Conservation (phyloP, 306 rosid species). For the cucumber (Cucumis sativus) region Cucumber_9930_V3 NC_026660.2:4083501-4084000, state of each 20-base stretch:
- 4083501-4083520: background rate
- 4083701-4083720: constrained; percentile 99
- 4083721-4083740: constrained; percentile 96
- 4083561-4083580: background rate
- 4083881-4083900: background rate
- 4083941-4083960: constrained; percentile 2
- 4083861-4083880: background rate
- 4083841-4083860: background rate
- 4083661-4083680: background rate
- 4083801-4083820: constrained; percentile 92
- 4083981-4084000: constrained; percentile 21
- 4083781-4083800: constrained; percentile 87
- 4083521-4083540: background rate
- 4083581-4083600: background rate
- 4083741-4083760: constrained; percentile 72
- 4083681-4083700: constrained; percentile 3
- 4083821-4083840: constrained; percentile 67
- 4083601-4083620: background rate
- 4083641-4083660: background rate
- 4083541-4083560: background rate
- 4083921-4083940: background rate
- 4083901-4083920: background rate
- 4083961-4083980: constrained; percentile 52
- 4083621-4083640: background rate
- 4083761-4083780: constrained; percentile 85